Evolutionary conservation across 1,284 basidiomycete species (phyloP), one percentile per base, ranked within the genome.

Genomic region (Moesziomyces globuligerus): DNA sequence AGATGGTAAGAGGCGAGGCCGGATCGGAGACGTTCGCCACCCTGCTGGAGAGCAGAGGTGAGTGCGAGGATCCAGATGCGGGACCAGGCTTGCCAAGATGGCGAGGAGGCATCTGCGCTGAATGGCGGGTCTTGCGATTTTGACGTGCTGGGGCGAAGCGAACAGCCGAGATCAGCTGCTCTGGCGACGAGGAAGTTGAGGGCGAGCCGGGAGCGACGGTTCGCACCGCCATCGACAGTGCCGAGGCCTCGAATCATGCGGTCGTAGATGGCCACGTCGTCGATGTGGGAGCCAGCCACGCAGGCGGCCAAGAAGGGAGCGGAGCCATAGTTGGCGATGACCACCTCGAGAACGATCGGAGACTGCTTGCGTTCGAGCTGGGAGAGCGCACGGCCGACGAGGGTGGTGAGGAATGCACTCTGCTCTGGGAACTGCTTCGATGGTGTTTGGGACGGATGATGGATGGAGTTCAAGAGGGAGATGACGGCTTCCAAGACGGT

Each of bases 1-100:
- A 71, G 48, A 29, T 71, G 68, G 28, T 71, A 61, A 9, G 68
- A 71, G 24, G 68, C 68, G n/a, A 71, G 58, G 3, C 68, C 68
- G 24, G 68, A 66, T 40, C 68, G 52, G 9, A 71, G 48, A 15
- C 62, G 49, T 40, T 71, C 62, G 8, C 62, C 68, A 11, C 68
- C 68, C 11, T 62, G 41, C 26, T 55, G 47, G 7, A 71, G 25
- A 4, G 68, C 62, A 1, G 37, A 48, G 11, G 47, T 44, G 13
- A 71, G 57, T 2, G 56, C 52, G 3, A 40, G 17, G 6, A 41
- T 26, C 68, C 68, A 71, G 15, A 71, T 61, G 32, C 15, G 9
- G 24, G 57, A 48, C 62, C 61, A 71, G 13, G 48, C 18, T 18
- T 57, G 28, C 62, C 62, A 71, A 10, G 42, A 21, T 18, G 39